Base-by-base conservation (phyloP, 139 green algal genomes). In the Auxenochlorella protothecoides region DNA sequence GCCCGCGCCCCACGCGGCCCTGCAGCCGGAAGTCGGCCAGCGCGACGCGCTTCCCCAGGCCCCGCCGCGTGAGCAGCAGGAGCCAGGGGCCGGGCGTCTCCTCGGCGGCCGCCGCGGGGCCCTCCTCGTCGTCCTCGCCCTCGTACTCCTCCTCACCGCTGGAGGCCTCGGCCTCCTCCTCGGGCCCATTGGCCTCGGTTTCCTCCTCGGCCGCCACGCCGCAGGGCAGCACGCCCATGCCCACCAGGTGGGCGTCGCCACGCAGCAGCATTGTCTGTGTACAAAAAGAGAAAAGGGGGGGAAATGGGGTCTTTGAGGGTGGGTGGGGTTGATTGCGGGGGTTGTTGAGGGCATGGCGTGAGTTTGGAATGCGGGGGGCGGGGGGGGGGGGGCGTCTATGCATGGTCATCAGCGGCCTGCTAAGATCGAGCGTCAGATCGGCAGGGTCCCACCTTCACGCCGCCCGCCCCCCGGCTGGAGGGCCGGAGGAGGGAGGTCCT, bases 161-260 rank as follows among this genome's bases (percentile, higher is more conserved):
- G 15, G 12, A 14, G 59, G 13, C 13, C 15, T 63, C 69, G 55
- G 66, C 70, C 53, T 77, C 65, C 11, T 59, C 70, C n/a, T 76
- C 27, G 27, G 27, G 27, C 27, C 27, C 27, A 44, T 44, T 44
- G 27, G 27, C 69, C n/a, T 65, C 53, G 15, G 44, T 44, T 16
- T 69, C 44, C 15, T 62, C 63, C 2, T 68, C 70, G 53, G 65
- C 63, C n/a, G 59, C 63, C 60, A 55, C 56, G 9, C 53, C 59
- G 27, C 59, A n/a, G 3, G 77, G 70, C 63, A 91, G 73, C 13
- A 91, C 67, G 62, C 72, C 68, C 80, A 91, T 81, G 51, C 75
- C 81, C 14, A 88, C 81, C 6, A 92, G 2, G 3, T 53, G 14
- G 62, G 77, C 77, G 0, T 68, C 71, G 2, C 54, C 54, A 2